A percentile compares a stretch with the other conserved stretches of the same genome.
Evolutionary conservation across 1,284 basidiomycete genomes (phyloP).

Genomic region (Trametes sp.): DNA sequence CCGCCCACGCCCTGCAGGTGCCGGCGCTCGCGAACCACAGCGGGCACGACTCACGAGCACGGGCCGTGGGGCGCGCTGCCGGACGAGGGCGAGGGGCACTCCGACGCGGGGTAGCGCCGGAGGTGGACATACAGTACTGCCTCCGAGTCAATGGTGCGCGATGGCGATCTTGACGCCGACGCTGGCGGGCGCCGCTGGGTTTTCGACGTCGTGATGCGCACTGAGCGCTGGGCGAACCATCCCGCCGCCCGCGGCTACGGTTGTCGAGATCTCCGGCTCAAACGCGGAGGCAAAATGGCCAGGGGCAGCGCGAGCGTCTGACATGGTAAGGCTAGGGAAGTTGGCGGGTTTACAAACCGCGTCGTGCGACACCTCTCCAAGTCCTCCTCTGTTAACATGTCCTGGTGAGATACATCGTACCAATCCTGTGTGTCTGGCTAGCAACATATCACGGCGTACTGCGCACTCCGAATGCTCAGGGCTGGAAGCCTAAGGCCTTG

Average conservation of each 20-base stretch:
- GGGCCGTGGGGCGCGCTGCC: background rate
- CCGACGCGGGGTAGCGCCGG: constrained; percentile 10
- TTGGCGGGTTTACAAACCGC: background rate
- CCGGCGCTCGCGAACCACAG: constrained; percentile 19
- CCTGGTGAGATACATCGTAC: background rate
- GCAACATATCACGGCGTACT: background rate
- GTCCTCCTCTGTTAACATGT: background rate
- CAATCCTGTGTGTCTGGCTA: background rate
- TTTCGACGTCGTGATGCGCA: constrained; percentile 10
- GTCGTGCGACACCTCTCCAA: background rate
- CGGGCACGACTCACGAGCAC: constrained; percentile 2
- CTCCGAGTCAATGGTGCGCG: constrained; percentile 16
- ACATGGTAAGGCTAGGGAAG: background rate
- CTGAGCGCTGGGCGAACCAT: constrained; percentile 8
- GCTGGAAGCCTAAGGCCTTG: too few species aligned
- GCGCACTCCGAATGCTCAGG: background rate
- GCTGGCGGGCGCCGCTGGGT: constrained; percentile 20
- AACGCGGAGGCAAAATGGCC: constrained; percentile 1
- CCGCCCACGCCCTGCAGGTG: constrained; percentile 8
- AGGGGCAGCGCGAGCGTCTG: background rate
- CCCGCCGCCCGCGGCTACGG: constrained; percentile 6
- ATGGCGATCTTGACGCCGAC: constrained; percentile 20
- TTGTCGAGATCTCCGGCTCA: constrained; percentile 12
- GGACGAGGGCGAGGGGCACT: background rate
- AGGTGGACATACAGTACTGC: constrained; percentile 12